Evolutionary conservation across 2,329 filamentous ascomycete species (phyloP), one percentile per base, ranked within the genome.

Genomic region (Gnomoniopsis smithogilvyi): DNA sequence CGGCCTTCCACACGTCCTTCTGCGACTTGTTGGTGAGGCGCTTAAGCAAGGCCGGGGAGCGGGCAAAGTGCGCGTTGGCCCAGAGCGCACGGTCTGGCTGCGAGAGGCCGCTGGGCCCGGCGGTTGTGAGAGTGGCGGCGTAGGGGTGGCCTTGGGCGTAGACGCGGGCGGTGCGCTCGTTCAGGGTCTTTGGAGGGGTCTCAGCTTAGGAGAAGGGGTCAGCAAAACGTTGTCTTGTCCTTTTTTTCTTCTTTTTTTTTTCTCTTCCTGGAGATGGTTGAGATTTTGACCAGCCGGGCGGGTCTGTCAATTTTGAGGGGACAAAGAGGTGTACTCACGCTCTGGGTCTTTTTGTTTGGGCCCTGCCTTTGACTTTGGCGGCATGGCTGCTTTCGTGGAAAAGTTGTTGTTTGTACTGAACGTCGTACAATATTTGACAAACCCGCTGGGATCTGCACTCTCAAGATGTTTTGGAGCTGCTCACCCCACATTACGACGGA

Each of bases 1-100:
- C 74, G 50, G 75, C 73, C 70, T 82, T 82, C 83, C 83, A 86
- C 67, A 82, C 78, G 65, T 85, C 82, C 66, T 79, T 78, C 67
- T 83, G 78, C 26, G 78, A 70, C 69, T 83, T 83, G 69, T 75
- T 73, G 1, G 69, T 67, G 34, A 70, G 67, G 21, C 59, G 64
- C 45, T 51, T 54, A 41, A 62, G 62, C 70, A 73, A 36, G 74
- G 68, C 47, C 67, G 72, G 72, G 41, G 76, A 73, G 47, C 72
- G 72, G 45, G 82, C 73, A 59, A 81, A 76, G 63, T 77, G 73
- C 19, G 76, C 67, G 69, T 79, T 77, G 41, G 76, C 67, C 72
- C 79, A 84, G 22, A 75, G 76, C 65, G 78, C 77, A 60, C 75
- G 77, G 58, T 85, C 81, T 55, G 75, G 71, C 2, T 77, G 70